Evolutionary conservation across 129 eudicot species (phyloP), one percentile per base, ranked within the genome.

Genomic region (Centaurea solstitialis): DNA sequence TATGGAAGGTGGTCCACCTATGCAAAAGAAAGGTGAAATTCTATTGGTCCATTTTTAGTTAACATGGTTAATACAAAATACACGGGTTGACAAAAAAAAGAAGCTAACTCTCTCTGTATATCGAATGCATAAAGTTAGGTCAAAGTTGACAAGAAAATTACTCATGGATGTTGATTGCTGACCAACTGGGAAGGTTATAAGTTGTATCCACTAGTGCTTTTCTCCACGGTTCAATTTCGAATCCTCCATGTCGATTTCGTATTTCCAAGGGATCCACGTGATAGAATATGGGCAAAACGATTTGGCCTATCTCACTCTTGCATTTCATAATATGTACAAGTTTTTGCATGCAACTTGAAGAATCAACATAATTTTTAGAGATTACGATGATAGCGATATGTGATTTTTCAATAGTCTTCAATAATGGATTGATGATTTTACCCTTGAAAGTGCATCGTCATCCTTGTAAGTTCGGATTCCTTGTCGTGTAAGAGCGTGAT

Each of bases 171-270:
- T n/a, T n/a, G n/a, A n/a, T n/a, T n/a, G n/a, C n/a, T n/a, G n/a
- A n/a, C n/a, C n/a, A n/a, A n/a, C n/a, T n/a, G n/a, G n/a, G n/a
- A n/a, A n/a, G n/a, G n/a, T n/a, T n/a, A n/a, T n/a, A n/a, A n/a
- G n/a, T n/a, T n/a, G n/a, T n/a, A n/a, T n/a, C n/a, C n/a, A n/a
- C n/a, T n/a, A n/a, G 41, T 33, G 73, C 81, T 22, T 61, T 26
- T 75, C 84, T 68, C 75, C 76, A 43, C 38, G 28, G 59, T 69
- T 22, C 78, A 70, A 80, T 74, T 30, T 84, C 65, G 64, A n/a
- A 22, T n/a, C 13, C 17, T 33, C 66, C n/a, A 11, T 1, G 64
- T 66, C 61, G 73, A 9, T 5, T 12, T 73, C 40, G 37, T 1
- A 59, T 43, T 7, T 72, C 62, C 0, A 62, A 71, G 22, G 72